A percentile compares a stretch with the other conserved stretches of the same genome.
Evolutionary conservation across 2,329 filamentous ascomycete genomes (phyloP).

Genomic region (Phoma sp.): DNA sequence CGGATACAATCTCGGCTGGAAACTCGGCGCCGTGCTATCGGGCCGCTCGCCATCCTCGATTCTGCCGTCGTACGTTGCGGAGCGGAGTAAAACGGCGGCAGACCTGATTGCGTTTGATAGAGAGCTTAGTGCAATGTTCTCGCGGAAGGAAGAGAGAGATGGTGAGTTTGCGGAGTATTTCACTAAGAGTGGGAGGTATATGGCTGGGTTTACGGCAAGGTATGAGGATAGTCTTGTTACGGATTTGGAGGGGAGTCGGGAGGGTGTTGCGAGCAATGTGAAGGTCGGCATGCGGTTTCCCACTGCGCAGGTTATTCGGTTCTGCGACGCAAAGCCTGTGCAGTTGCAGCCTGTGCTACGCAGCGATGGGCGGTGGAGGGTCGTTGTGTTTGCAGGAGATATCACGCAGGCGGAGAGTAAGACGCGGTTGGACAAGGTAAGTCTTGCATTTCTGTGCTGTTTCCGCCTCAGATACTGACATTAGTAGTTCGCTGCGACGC

Average conservation of each 20-base stretch:
- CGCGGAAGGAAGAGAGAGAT: conserved; percentile 53
- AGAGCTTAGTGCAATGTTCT: conserved; percentile 61
- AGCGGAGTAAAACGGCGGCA: conserved; percentile 56
- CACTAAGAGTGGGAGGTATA: conserved; percentile 64
- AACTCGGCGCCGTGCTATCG: conserved; percentile 52
- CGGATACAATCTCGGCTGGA: conserved; percentile 66
- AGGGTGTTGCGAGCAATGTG: conserved; percentile 49
- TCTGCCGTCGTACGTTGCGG: conserved; percentile 68
- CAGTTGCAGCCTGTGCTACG: conserved; percentile 59
- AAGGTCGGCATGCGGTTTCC: conserved; percentile 59
- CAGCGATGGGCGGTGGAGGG: conserved; percentile 61
- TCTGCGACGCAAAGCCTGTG: conserved; percentile 66
- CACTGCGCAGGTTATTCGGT: conserved; percentile 65
- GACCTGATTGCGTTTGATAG: conserved; percentile 70
- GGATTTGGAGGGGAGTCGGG: conserved; percentile 37
- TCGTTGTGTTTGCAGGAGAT: conserved; percentile 60
- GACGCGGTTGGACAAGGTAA: conserved; percentile 50
- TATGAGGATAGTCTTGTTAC: conserved; percentile 63
- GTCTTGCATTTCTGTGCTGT: background rate
- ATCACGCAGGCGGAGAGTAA: conserved; percentile 38
- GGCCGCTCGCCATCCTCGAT: conserved; percentile 63
- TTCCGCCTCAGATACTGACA: background rate
- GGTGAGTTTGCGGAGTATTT: conserved; percentile 66
- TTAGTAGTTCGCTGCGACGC: conserved; percentile 27
- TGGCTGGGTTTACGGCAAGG: conserved; percentile 64